Evolutionary conservation across 176 grass and related monocot genomes (phyloP), one percentile per base, ranked within the genome.

Genomic region (Urochloa ruziziensis): DNA sequence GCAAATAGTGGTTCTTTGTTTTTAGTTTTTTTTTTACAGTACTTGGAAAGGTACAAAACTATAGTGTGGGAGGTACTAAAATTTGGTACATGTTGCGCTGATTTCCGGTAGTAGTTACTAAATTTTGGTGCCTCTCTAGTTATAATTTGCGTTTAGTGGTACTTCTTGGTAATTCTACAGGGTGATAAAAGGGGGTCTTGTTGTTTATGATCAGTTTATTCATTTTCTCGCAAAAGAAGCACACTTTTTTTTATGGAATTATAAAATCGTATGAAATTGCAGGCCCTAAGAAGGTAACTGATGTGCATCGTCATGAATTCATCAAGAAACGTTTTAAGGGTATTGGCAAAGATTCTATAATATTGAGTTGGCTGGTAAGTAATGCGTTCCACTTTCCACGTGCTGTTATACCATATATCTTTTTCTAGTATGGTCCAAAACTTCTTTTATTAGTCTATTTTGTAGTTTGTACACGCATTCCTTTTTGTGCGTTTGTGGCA

Each of bases 331-430:
- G 88, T 73, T 99, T 96, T 63, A 94, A 92, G 43, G 91, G 96
- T 67, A 77, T 98, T 49, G 96, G 85, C 63, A 93, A 88, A 89
- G 91, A 96, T 72, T 99, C 93, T 74, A 29, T 21, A 43, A 90
- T 99, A 82, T 86, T 89, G 81, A 92, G 91, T 79, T 99, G 96
- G 96, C 77, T 99, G 93, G 96, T 99, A 90, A 83, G 89, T 69
- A 85, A 93, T 89, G 27, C n/a, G 6, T 79, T 48, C 40, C 43
- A 44, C n/a, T 6, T 79, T 48, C 40, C 43, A 44, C 79, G 12
- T 70, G 24, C 27, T 87, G 29, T 75, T 75, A 14, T 40, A 25
- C 53, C 34, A 21, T n/a, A 80, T 65, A 48, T 39, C 21, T 83
- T 83, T 52, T n/a, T 85, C 0, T 78, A n/a, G n/a, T n/a, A 66